Conservation (phyloP, 2,329 filamentous ascomycete genomes). For the Nemania sp. region DNA sequence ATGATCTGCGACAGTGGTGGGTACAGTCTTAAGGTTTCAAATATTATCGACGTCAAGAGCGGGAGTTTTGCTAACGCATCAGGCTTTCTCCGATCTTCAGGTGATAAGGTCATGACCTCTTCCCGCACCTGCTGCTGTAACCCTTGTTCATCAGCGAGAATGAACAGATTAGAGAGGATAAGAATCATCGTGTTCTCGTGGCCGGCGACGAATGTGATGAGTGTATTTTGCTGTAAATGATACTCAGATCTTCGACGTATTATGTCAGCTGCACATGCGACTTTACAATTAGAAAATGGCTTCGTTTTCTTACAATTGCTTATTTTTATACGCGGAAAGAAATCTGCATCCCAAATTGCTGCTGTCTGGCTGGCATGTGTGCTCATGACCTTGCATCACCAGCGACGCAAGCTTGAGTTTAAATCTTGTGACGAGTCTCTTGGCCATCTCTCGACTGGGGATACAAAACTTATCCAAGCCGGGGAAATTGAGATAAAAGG, state of each 20-base stretch:
- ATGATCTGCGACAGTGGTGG: slow-evolving; percentile 55
- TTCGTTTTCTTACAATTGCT: slow-evolving; percentile 16
- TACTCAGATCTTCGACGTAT: slow-evolving; percentile 38
- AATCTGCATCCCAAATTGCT: slow-evolving; percentile 30
- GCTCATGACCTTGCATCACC: slow-evolving; percentile 8
- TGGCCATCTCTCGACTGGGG: slow-evolving; percentile 36
- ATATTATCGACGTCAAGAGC: slow-evolving; percentile 49
- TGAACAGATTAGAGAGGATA: slow-evolving; percentile 11
- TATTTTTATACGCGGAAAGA: slow-evolving; percentile 31
- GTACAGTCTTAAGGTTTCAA: slow-evolving; percentile 53
- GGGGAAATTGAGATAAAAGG: slow-evolving; percentile 44
- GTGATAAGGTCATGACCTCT: slow-evolving; percentile 38
- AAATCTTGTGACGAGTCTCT: slow-evolving; percentile 36
- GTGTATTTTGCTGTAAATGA: slow-evolving; percentile 47
- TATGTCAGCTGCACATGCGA: background rate
- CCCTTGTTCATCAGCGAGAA: slow-evolving; percentile 22
- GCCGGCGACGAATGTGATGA: slow-evolving; percentile 47
- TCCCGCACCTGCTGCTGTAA: slow-evolving; percentile 40
- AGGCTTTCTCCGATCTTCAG: slow-evolving; percentile 8
- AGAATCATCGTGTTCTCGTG: slow-evolving; percentile 49
- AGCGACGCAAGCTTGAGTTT: slow-evolving; percentile 31
- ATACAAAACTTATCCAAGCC: slow-evolving; percentile 37
- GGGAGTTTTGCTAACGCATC: slow-evolving; percentile 44
- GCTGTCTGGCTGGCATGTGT: slow-evolving; percentile 5
- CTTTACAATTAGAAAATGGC: background rate